Evolutionary conservation across 2,329 filamentous ascomycete species (phyloP), one percentile per base, ranked within the genome.

Genomic region (Alternaria novae-zelandiae): DNA sequence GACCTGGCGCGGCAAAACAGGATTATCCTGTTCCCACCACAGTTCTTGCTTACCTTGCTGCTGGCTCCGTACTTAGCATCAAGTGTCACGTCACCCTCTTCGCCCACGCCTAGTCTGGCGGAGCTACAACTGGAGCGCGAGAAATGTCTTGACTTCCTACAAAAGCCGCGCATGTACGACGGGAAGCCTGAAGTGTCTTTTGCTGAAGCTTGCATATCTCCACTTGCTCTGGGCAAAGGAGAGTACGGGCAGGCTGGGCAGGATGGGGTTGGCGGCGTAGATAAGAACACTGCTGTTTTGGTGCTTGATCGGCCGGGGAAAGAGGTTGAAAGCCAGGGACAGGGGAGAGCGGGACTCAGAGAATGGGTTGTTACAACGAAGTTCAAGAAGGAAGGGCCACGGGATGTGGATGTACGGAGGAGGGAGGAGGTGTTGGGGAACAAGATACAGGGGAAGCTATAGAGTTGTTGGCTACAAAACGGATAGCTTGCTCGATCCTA

Each of bases 21-120:
- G 43, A 89, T 97, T 64, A 91, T 96, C 61, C 82, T 99, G 6
- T 97, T 96, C 75, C 96, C 96, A 5, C 96, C 96, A 0, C 96
- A 98, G 75, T 91, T 90, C 75, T 94, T 91, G 79, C 85, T 96
- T 5, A 83, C 93, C 11, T 81, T 85, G 32, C 80, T 91, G 0
- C 79, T 92, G 2, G 78, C 85, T 0, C 81, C 80, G 2, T 87
- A 89, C 69, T 80, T 91, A 15, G 76, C 74, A 5, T 79, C 82
- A 5, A 72, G 72, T 1, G 26, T 76, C 0, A 77, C 74, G 0
- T 64, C 70, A 0, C 64, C 71, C 2, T 67, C 67, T 1, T 73
- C 66, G 1, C 74, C 73, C 0, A 68, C 71, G 2, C 77, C 77
- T 0, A 70, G 75, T 3, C 56, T 62, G 1, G 67, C 79, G 5